These are phyloP conservation scores for Boletus reticuloceps DNA, from an alignment of 768 basidiomycete species.

Conservation along the genomic window DNA sequence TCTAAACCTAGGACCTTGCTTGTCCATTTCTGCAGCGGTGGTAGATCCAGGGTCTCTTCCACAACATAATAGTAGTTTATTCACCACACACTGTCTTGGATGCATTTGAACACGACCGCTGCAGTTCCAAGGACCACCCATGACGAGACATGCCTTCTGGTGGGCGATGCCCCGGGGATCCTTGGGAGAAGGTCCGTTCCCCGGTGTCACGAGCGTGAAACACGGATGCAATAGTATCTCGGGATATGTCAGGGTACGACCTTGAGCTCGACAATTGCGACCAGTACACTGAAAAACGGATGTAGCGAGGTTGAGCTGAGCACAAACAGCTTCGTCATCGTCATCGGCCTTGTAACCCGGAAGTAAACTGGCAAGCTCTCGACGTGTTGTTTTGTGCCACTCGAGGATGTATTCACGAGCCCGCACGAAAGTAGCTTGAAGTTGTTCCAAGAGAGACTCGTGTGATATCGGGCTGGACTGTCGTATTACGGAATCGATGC, in stretches of 20 bases:
- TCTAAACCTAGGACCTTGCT: conserved; percentile 12
- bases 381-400: conserved; percentile 27
- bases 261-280: conserved; percentile 12
- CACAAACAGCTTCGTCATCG: conserved; percentile 13
- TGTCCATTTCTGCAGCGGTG: conserved; percentile 28
- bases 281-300: conserved; percentile 27
- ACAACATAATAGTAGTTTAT: conserved; percentile 17
- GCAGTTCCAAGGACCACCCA: conserved; percentile 26
- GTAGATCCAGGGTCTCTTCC: conserved; percentile 23
- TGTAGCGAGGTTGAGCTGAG: conserved; percentile 26
- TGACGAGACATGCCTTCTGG: conserved; percentile 21
- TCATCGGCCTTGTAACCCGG: conserved; percentile 16
- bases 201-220: conserved; percentile 15
- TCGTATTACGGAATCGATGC: conserved; percentile 26
- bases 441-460: conserved; percentile 14
- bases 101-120: conserved; percentile 20
- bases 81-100: conserved; percentile 13
- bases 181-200: conserved; percentile 8
- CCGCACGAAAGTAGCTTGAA: conserved; percentile 15
- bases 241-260: conserved; percentile 19
- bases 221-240: conserved; percentile 30
- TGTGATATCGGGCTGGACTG: conserved; percentile 5
- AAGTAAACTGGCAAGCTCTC: conserved; percentile 29
- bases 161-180: conserved; percentile 21
- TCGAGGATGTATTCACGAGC: conserved; percentile 18